phyloP scores from a whole-genome alignment of 2,329 filamentous ascomycete genomes.

The Fusarium sp. region DNA sequence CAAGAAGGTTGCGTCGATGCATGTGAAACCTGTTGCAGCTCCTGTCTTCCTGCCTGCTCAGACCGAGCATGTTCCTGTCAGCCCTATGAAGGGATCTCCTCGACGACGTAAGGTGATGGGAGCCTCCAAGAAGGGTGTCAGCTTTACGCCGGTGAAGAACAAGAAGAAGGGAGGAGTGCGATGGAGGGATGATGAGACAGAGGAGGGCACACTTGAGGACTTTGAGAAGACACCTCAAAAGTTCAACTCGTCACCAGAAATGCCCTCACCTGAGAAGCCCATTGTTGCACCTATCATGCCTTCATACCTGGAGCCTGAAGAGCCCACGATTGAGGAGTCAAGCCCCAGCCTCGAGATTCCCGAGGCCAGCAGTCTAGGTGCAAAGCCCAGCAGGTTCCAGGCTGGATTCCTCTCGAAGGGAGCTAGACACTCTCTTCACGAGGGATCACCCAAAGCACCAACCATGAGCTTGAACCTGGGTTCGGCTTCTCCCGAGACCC shows the following conservation, averaged over 20 bases:
- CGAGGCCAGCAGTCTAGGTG: slow-evolving; percentile 54
- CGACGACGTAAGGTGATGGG: slow-evolving; percentile 79
- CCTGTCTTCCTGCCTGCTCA: slow-evolving; percentile 59
- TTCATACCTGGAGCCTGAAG: slow-evolving; percentile 41
- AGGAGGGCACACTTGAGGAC: slow-evolving; percentile 88
- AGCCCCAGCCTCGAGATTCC: slow-evolving; percentile 72
- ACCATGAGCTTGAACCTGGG: slow-evolving; percentile 71
- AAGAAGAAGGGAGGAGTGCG: slow-evolving; percentile 84
- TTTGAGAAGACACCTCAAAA: slow-evolving; percentile 92
- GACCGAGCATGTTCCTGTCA: slow-evolving; percentile 51
- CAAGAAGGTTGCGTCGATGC: slow-evolving; percentile 66
- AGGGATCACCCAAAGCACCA: slow-evolving; percentile 72
- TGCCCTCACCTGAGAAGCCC: slow-evolving; percentile 44
- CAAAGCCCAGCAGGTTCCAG: slow-evolving; percentile 84
- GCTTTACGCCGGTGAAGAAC: slow-evolving; percentile 86
- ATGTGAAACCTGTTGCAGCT: slow-evolving; percentile 61
- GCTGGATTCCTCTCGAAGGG: slow-evolving; percentile 83
- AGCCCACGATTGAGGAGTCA: slow-evolving; percentile 62
- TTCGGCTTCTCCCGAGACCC: slow-evolving; percentile 56
- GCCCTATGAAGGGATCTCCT: slow-evolving; percentile 83
- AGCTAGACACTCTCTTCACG: slow-evolving; percentile 58
- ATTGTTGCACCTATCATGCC: slow-evolving; percentile 54
- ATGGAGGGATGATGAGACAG: slow-evolving; percentile 91
- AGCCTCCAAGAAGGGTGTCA: slow-evolving; percentile 76
- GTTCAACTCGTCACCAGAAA: slow-evolving; percentile 69